A percentile compares a stretch with the other conserved stretches of the same genome.
These are phyloP conservation scores for Hemileia vastatrix DNA, from an alignment of 1,284 basidiomycete genomes.

Conservation along the genomic window DNA sequence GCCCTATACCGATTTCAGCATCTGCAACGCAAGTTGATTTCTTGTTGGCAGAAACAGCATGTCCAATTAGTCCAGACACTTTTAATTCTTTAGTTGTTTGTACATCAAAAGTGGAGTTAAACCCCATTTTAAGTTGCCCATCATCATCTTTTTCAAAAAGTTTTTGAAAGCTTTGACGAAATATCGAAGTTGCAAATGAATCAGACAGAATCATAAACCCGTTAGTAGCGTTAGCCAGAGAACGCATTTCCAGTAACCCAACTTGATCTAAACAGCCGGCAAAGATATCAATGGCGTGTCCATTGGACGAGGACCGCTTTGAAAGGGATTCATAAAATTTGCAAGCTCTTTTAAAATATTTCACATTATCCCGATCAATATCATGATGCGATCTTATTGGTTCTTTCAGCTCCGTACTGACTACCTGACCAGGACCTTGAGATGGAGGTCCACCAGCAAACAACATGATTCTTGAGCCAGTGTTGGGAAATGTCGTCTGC, in stretches of 20 bases:
- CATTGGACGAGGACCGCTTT: constrained; percentile 87
- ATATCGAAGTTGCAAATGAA: constrained; percentile 95
- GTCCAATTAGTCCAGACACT: constrained; percentile 94
- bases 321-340: constrained; percentile 97
- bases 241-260: constrained; percentile 95
- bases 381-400: constrained; percentile 98
- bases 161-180: constrained; percentile 94
- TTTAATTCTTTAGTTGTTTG: constrained; percentile 98
- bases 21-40: constrained; percentile 95
- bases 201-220: constrained; percentile 93
- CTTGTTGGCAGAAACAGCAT: constrained; percentile 92
- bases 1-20: constrained; percentile 97
- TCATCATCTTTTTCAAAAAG: constrained; percentile 90
- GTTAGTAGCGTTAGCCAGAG: constrained; percentile 86
- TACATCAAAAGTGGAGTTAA: constrained; percentile 98
- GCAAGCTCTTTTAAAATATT: constrained; percentile 92
- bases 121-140: constrained; percentile 90
- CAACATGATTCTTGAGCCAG: constrained; percentile 90
- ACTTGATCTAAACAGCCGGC: constrained; percentile 98
- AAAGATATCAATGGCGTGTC: constrained; percentile 89
- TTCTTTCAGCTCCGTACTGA: constrained; percentile 88
- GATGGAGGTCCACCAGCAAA: constrained; percentile 95
- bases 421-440: constrained; percentile 94
- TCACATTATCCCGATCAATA: constrained; percentile 92
- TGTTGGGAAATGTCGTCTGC: constrained; percentile 85